phyloP scores from a whole-genome alignment of 1,284 basidiomycete species.

The Cutaneotrichosporon mucoides region DNA sequence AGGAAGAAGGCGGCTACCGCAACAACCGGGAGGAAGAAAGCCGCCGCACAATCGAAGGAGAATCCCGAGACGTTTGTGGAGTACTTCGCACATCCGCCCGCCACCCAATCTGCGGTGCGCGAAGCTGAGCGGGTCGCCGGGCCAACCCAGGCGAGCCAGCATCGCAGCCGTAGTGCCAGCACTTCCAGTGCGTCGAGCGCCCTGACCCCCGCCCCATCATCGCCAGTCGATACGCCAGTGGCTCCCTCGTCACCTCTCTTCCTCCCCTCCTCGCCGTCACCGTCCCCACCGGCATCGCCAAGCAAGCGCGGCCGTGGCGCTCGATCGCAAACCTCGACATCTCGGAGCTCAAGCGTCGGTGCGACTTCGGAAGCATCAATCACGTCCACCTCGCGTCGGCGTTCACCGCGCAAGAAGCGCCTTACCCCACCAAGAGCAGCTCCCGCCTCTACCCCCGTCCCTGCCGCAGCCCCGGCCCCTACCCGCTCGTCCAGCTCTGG shows the following conservation, averaged over 20 bases:
- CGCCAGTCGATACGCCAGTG: background rate
- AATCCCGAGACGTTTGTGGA: background rate
- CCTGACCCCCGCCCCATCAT: background rate
- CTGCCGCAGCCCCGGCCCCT: no score
- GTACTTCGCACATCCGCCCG: background rate
- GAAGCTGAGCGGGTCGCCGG: background rate
- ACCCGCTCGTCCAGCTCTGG: no score
- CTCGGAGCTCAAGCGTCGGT: background rate
- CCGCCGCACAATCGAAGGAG: background rate
- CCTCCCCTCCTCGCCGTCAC: background rate
- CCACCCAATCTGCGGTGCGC: background rate
- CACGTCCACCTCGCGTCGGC: background rate
- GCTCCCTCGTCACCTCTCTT: background rate
- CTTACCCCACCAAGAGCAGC: background rate
- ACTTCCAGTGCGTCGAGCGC: background rate
- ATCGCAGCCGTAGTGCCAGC: no score
- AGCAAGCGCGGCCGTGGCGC: slow-evolving; percentile 3
- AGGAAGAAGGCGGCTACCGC: background rate
- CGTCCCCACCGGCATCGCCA: background rate
- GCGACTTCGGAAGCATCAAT: background rate
- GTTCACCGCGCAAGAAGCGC: background rate
- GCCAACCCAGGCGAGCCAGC: background rate
- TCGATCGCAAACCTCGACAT: background rate
- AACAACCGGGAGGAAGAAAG: background rate
- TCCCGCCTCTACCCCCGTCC: background rate